Percentiles rank a stretch among this genome's conserved stretches.
These are phyloP conservation scores for Stagonosporopsis chrysanthemi DNA, from an alignment of 2,329 filamentous ascomycete genomes.

Conservation along the genomic window DNA sequence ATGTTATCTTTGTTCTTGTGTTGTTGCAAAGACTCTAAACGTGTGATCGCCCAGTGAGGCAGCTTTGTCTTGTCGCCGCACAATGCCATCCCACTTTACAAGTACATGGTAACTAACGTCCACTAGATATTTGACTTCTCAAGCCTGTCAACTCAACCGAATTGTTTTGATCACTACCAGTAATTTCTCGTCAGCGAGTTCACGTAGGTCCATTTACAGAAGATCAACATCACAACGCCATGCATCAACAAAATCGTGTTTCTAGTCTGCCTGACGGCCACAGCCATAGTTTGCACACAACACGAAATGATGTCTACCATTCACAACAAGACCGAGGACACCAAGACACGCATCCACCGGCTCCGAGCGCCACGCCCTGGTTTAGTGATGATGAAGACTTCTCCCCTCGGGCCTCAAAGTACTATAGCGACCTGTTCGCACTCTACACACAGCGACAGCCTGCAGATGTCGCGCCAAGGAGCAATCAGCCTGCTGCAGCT, in stretches of 20 bases:
- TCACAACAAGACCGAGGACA: background rate
- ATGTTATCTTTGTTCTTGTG: background rate
- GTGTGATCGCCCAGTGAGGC: background rate
- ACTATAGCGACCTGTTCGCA: background rate
- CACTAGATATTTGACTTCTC: no score
- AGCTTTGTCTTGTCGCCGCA: constrained; percentile 2
- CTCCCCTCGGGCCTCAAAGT: constrained; percentile 5
- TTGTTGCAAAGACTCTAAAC: no score
- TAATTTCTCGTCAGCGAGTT: background rate
- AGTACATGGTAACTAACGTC: background rate
- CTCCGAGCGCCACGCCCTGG: background rate
- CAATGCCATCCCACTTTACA: background rate
- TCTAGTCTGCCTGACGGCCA: background rate
- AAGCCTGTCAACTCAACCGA: background rate
- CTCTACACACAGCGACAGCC: background rate
- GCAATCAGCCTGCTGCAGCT: no score
- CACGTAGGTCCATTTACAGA: no score
- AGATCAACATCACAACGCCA: background rate
- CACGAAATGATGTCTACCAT: background rate
- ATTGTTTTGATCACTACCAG: background rate
- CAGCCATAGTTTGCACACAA: background rate
- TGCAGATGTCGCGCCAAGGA: background rate
- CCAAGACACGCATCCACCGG: background rate
- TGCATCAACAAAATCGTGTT: background rate
- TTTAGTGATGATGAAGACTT: background rate